Base-by-base conservation (phyloP, 2,329 filamentous ascomycete genomes). In the Ophiostoma sp. region DNA sequence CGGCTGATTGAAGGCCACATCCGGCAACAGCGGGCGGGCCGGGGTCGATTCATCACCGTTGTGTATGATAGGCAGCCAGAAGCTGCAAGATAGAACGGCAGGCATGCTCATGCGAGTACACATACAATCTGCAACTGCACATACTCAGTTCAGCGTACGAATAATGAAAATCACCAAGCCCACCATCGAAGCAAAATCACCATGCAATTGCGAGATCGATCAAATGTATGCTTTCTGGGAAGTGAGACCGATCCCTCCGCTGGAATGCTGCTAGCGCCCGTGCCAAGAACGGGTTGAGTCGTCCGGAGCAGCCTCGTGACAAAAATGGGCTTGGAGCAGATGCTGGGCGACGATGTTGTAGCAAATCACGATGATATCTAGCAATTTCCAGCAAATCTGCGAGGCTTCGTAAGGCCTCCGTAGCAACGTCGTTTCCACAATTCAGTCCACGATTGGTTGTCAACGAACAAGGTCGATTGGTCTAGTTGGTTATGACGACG, bases 11-110 rank as follows among this genome's bases (percentile, higher is more conserved):
- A 78, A 73, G 71, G 73, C 25, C 75, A 76, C 63, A 76, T 78
- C 45, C 74, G 72, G 48, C 45, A 55, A 33, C 75, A 74, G 59
- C 63, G 77, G 12, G 72, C 72, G 2, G 77, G 77, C 31, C 74
- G 71, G 17, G 77, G 77, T 1, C 74, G 76, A 6, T 76, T 78
- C 15, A 77, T 78, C 39, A 76, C 76, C 0, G 76, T 78, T 3
- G 48, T 73, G 3, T 61, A 63, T 36, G 74, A 76, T 69, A 59
- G 50, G 42, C 22, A 50, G 45, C n/a, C 59, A 17, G 36, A 59
- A 2, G 36, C 48, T 52, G 61, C 19, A 72, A 11, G 33, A 52
- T 61, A 52, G 61, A 52, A 52, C 33, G 28, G n/a, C 9, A 3
- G 19, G 22, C 15, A 42, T 50, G 39, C 33, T 31, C 25, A 2